Percentiles rank a stretch among this genome's conserved stretches.
Conservation (phyloP, 2,329 filamentous ascomycete genomes). For the Colletotrichum phormii region DNA sequence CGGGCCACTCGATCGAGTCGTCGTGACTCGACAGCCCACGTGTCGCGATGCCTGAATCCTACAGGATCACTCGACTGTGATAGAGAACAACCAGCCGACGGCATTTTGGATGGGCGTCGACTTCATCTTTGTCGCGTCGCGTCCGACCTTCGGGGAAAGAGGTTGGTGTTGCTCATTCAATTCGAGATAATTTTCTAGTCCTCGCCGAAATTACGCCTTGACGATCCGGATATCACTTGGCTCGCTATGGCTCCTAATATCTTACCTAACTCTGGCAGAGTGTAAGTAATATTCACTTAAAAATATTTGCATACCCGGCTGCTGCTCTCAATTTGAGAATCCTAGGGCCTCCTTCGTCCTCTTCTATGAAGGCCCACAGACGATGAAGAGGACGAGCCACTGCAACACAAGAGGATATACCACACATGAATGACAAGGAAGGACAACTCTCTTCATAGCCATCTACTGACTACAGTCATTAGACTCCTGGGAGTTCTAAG, state of each 20-base stretch:
- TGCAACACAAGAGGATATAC: too few species aligned
- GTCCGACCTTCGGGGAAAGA: background rate
- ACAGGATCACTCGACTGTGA: background rate
- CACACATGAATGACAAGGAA: background rate
- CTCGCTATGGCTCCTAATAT: slow-evolving; percentile 13
- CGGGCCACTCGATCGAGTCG: background rate
- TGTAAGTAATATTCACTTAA: background rate
- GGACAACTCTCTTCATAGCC: background rate
- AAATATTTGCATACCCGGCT: background rate
- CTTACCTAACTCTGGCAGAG: slow-evolving; percentile 2
- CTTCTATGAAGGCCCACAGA: too few species aligned
- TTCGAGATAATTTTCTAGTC: background rate
- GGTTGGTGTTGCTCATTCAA: background rate
- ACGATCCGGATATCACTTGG: background rate
- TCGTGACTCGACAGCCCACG: background rate
- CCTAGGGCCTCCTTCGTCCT: too few species aligned
- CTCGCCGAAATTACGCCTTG: background rate
- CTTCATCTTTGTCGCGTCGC: background rate
- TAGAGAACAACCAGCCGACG: background rate
- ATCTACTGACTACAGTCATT: accelerated
- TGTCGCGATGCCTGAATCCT: background rate
- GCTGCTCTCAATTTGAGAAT: background rate
- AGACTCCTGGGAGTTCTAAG: slow-evolving; percentile 9
- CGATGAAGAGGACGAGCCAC: too few species aligned
- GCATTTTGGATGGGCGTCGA: too few species aligned